Percentiles rank a stretch among this genome's conserved stretches.
Evolutionary conservation across 441 rosid genomes (phyloP).

Genomic region (Croton laevigatus): DNA sequence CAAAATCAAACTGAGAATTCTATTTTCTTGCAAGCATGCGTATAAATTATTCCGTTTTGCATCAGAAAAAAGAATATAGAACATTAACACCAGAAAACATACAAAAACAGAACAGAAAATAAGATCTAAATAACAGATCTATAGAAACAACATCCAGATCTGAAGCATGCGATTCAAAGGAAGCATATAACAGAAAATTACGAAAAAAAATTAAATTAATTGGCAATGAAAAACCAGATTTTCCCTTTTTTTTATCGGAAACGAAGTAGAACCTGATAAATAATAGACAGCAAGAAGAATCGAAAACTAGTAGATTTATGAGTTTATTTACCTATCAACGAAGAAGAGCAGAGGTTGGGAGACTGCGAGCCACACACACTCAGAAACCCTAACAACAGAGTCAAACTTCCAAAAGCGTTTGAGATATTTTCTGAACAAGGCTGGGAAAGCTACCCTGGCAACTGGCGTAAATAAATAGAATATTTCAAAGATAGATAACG

Average conservation of each 20-base stretch:
- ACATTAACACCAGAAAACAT: neutral
- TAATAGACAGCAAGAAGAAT: no score
- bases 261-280: neutral
- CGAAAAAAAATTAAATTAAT: neutral
- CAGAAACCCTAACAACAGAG: conserved; percentile 14
- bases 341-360: conserved; percentile 7
- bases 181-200: conserved; percentile 15
- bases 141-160: conserved; percentile 22
- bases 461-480: conserved; percentile 1
- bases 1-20: neutral
- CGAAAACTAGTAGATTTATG: neutral
- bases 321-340: conserved; percentile 17
- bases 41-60: no score
- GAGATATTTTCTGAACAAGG: conserved; percentile 16
- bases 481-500: neutral
- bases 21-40: no score
- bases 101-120: neutral
- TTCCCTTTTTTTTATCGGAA: conserved; percentile 3
- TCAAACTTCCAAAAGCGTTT: neutral
- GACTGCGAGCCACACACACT: neutral
- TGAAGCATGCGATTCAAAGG: conserved; percentile 1
- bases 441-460: neutral
- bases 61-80: neutral
- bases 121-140: conserved; percentile 7
- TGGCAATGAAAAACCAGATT: neutral